A percentile compares a stretch with the other conserved stretches of the same genome.
Evolutionary conservation across 1,284 basidiomycete genomes (phyloP).

Genomic region (Ustilago xerochloae): DNA sequence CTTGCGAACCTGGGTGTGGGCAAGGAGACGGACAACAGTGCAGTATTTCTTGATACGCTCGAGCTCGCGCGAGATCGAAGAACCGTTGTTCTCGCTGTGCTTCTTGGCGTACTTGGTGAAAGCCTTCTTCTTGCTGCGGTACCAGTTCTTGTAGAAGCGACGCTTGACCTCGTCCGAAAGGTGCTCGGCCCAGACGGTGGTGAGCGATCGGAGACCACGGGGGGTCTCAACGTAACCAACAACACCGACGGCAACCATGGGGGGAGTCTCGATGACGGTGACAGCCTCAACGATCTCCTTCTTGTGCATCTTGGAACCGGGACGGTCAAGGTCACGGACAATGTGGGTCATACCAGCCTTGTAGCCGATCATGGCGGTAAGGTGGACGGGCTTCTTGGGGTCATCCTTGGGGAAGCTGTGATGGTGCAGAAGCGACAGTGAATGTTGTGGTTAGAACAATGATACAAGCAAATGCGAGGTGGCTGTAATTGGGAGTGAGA

Average conservation of each 20-base stretch:
- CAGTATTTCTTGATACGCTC: conserved; percentile 99
- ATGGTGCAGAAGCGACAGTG: background rate
- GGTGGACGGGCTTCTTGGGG: conserved; percentile 98
- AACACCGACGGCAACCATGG: conserved; percentile 96
- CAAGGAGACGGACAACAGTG: conserved; percentile 98
- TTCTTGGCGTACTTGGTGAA: conserved; percentile 99
- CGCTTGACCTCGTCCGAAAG: conserved; percentile 88
- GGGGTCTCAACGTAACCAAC: conserved; percentile 99
- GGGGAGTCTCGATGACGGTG: conserved; percentile 95
- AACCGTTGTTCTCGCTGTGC: conserved; percentile 93
- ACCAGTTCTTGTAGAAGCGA: conserved; percentile 99
- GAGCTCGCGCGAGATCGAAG: conserved; percentile 92
- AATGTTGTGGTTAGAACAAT: too few relatives aligned
- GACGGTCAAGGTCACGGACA: conserved; percentile 98
- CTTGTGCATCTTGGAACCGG: conserved; percentile 76
- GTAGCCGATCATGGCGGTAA: conserved; percentile 98
- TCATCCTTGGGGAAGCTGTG: conserved; percentile 80
- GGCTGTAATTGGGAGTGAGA: background rate
- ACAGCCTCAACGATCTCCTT: conserved; percentile 98
- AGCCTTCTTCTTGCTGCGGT: conserved; percentile 99
- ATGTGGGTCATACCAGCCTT: conserved; percentile 99
- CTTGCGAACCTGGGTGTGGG: conserved; percentile 94
- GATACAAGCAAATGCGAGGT: too few relatives aligned
- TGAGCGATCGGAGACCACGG: conserved; percentile 89
- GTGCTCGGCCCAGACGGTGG: conserved; percentile 78